Evolutionary conservation across 257 asterid species (phyloP).

Genomic region (Solanum neorickii): DNA sequence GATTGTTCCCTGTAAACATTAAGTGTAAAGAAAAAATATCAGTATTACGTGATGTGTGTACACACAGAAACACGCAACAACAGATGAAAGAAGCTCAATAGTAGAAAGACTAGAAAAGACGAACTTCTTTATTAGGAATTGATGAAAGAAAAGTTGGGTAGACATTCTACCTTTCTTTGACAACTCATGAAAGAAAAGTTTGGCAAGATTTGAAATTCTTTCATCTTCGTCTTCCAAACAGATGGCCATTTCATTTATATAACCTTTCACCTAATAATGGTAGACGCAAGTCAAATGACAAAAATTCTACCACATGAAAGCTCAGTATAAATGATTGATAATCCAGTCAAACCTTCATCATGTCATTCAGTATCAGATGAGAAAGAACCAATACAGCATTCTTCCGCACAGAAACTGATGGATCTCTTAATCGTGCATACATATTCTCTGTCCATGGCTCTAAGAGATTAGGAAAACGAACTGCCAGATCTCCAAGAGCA

Average conservation of each 20-base stretch:
- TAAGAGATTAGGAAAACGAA: constrained; percentile 85
- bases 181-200: constrained; percentile 81
- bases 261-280: constrained; percentile 72
- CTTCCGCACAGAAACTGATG: constrained; percentile 69
- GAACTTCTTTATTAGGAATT: background rate
- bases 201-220: constrained; percentile 76
- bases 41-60: background rate
- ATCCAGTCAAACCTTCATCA: constrained; percentile 78
- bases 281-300: constrained; percentile 1
- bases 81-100: background rate
- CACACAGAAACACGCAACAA: background rate
- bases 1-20: constrained; percentile 70
- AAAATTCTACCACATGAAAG: constrained; percentile 1
- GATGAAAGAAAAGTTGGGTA: background rate
- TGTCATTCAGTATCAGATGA: constrained; percentile 90
- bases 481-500: constrained; percentile 96
- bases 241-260: constrained; percentile 87
- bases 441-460: constrained; percentile 99
- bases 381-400: constrained; percentile 94
- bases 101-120: background rate
- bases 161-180: constrained; percentile 73
- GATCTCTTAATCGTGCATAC: constrained; percentile 88
- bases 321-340: background rate
- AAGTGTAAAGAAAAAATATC: constrained; percentile 1
- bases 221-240: constrained; percentile 86